phyloP scores from a whole-genome alignment of 108 stramenopile species.

The Craspedostauros australis region DNA sequence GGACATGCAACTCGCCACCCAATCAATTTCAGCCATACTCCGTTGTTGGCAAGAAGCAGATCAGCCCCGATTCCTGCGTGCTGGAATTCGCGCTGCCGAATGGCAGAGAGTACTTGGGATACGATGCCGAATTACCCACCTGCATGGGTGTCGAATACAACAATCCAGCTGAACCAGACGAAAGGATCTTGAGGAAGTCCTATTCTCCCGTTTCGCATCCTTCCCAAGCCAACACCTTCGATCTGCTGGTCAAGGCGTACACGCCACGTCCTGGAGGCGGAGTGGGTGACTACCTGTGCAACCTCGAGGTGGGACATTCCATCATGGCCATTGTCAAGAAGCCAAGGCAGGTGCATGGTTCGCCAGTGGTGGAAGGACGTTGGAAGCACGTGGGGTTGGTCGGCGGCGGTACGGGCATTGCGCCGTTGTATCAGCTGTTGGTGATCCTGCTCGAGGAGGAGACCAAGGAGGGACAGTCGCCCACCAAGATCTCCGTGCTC shows the following conservation, averaged over 20 bases:
- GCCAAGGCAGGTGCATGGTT: slow-evolving; percentile 13
- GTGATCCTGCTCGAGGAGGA: slow-evolving; percentile 15
- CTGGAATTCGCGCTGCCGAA: slow-evolving; percentile 10
- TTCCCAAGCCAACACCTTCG: slow-evolving; percentile 3
- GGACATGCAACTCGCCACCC: too few species aligned
- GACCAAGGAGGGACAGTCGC: too few species aligned
- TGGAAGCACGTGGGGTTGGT: slow-evolving; percentile 25
- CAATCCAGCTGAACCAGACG: neutral
- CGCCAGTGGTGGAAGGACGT: slow-evolving; percentile 1
- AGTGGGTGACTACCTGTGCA: slow-evolving; percentile 21
- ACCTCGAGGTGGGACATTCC: slow-evolving; percentile 3
- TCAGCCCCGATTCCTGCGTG: slow-evolving; percentile 12
- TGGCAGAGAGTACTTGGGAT: neutral
- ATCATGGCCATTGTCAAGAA: slow-evolving; percentile 8
- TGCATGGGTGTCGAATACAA: slow-evolving; percentile 27
- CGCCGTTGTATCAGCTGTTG: slow-evolving; percentile 24
- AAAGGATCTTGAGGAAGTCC: slow-evolving; percentile 10
- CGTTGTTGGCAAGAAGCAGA: slow-evolving; percentile 5
- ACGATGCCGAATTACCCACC: slow-evolving; percentile 13
- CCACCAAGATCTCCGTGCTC: too few species aligned
- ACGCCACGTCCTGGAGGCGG: slow-evolving; percentile 22
- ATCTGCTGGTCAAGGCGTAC: slow-evolving; percentile 31
- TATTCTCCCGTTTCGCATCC: slow-evolving; percentile 30
- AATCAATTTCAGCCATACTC: slow-evolving; percentile 4
- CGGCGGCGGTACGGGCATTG: slow-evolving; percentile 34